A percentile compares a stretch with the other conserved stretches of the same genome.
Evolutionary conservation across 1,284 basidiomycete species (phyloP).

Genomic region (Mycena citricolor): DNA sequence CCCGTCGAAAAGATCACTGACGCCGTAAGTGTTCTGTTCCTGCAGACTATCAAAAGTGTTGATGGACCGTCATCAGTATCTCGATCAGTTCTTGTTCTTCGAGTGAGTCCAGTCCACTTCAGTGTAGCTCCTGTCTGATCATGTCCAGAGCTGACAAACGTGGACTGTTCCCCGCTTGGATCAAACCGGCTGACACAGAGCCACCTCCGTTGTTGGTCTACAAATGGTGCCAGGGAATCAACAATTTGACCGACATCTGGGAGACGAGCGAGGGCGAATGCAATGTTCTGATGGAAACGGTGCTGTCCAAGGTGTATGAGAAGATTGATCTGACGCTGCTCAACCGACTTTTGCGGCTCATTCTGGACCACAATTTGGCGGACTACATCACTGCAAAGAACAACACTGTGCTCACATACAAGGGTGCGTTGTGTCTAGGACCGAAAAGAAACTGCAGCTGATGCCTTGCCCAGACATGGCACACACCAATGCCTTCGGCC

Average conservation of each 20-base stretch:
- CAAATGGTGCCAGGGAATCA: conserved; percentile 96
- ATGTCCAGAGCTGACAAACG: conserved; percentile 87
- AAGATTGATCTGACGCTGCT: conserved; percentile 95
- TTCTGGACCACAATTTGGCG: conserved; percentile 95
- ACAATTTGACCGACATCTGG: conserved; percentile 93
- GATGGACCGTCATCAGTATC: conserved; percentile 55
- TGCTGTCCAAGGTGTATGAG: conserved; percentile 94
- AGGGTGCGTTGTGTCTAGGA: conserved; percentile 39
- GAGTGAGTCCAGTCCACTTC: conserved; percentile 43
- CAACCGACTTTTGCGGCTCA: conserved; percentile 89
- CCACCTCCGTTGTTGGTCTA: conserved; percentile 95
- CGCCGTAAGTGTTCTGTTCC: conserved; percentile 54
- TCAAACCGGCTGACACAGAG: conserved; percentile 95
- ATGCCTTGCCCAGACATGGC: conserved; percentile 65
- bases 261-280: conserved; percentile 96
- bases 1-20: conserved; percentile 99
- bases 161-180: conserved; percentile 95
- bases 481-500: conserved; percentile 87
- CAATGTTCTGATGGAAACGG: conserved; percentile 97
- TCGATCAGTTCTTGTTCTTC: conserved; percentile 89
- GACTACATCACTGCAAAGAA: conserved; percentile 99
- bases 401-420: conserved; percentile 92
- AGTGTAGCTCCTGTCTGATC: conserved; percentile 18
- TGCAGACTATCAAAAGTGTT: conserved; percentile 24
- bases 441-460: conserved; percentile 38